phyloP scores from a whole-genome alignment of 495 filamentous ascomycete genomes.

The Hyaloscypha variabilis region DNA sequence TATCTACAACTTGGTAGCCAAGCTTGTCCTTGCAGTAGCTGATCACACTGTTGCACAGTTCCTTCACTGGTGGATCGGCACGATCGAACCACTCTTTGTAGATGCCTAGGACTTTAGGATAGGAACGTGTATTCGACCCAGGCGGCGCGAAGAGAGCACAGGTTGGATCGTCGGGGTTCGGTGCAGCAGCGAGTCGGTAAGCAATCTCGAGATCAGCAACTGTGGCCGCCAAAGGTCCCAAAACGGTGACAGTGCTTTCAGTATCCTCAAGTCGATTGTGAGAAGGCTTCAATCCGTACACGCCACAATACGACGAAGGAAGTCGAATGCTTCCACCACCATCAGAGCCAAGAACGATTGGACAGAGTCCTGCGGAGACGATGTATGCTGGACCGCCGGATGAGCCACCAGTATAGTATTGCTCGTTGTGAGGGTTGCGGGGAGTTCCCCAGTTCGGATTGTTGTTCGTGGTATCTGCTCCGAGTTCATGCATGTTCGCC shows the following conservation, averaged over 20 bases:
- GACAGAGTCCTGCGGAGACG: slow-evolving; percentile 73
- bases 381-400: slow-evolving; percentile 85
- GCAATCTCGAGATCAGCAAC: slow-evolving; percentile 82
- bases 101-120: slow-evolving; percentile 63
- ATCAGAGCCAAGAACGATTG: slow-evolving; percentile 83
- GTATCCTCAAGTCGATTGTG: slow-evolving; percentile 71
- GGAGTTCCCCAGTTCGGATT: slow-evolving; percentile 82
- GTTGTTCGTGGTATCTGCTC: slow-evolving; percentile 81
- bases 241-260: slow-evolving; percentile 64
- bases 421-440: slow-evolving; percentile 75
- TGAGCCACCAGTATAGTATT: slow-evolving; percentile 87
- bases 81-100: slow-evolving; percentile 75
- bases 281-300: slow-evolving; percentile 86
- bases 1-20: slow-evolving; percentile 71
- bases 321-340: slow-evolving; percentile 86
- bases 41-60: slow-evolving; percentile 61
- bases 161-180: slow-evolving; percentile 53
- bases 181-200: slow-evolving; percentile 74
- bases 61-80: slow-evolving; percentile 63
- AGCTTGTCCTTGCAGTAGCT: slow-evolving; percentile 57
- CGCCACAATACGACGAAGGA: slow-evolving; percentile 79
- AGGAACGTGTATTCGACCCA: slow-evolving; percentile 8
- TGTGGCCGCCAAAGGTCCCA: slow-evolving; percentile 76
- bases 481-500: slow-evolving; percentile 90
- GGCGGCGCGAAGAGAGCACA: slow-evolving; percentile 39